Percentiles rank a stretch among this genome's conserved stretches.
Conservation (phyloP, 768 basidiomycete genomes). For the Trametes maxima region DNA sequence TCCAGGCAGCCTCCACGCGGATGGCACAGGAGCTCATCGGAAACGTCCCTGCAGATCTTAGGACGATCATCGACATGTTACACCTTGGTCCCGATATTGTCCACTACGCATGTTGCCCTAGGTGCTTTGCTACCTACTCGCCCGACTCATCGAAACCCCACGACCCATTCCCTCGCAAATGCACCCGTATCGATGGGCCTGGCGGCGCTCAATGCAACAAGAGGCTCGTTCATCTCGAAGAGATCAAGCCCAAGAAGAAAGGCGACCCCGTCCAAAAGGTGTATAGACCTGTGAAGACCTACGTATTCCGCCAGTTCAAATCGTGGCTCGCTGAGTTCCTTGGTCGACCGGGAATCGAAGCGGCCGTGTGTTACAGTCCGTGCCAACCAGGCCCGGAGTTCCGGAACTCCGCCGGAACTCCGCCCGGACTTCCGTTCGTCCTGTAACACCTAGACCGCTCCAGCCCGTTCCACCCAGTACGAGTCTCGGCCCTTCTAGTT, state of each 20-base stretch:
- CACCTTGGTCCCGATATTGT: not conserved
- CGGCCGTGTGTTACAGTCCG: too few relatives aligned
- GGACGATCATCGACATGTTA: not conserved
- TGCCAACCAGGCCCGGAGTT: too few relatives aligned
- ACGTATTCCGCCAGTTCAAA: not conserved
- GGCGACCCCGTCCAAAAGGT: not conserved
- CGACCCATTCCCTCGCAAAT: too few relatives aligned
- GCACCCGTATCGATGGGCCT: too few relatives aligned
- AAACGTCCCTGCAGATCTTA: not conserved
- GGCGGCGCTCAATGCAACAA: not conserved
- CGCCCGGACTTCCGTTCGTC: too few relatives aligned
- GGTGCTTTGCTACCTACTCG: not conserved
- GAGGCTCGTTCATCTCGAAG: not conserved
- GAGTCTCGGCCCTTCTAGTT: too few relatives aligned
- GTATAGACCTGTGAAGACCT: not conserved
- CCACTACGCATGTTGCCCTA: not conserved
- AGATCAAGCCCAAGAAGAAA: not conserved
- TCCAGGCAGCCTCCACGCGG: not conserved
- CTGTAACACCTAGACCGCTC: too few relatives aligned
- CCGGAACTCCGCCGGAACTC: too few relatives aligned
- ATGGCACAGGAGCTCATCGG: not conserved
- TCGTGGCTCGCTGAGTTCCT: not conserved
- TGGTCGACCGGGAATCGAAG: too few relatives aligned
- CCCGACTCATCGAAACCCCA: not conserved
- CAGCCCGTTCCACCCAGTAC: too few relatives aligned